phyloP scores from a whole-genome alignment of 805 yeast genomes.

The Maudiozyma bulderi region DNA sequence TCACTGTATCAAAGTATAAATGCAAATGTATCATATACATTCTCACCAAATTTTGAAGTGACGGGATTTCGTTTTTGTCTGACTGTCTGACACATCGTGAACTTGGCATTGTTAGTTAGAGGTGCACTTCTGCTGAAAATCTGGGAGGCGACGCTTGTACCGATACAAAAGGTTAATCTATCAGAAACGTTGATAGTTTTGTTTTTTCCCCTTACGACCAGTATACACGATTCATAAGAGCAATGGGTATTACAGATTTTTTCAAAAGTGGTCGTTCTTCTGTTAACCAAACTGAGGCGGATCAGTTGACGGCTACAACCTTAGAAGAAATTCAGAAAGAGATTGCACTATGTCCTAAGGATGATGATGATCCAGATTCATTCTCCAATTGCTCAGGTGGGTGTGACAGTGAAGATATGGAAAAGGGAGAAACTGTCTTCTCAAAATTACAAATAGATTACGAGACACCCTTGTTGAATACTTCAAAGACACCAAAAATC shows the following conservation, averaged over 20 bases:
- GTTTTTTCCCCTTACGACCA: background rate
- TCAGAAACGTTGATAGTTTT: background rate
- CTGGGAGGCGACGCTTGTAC: too few species aligned
- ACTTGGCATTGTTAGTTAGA: too few species aligned
- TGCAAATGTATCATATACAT: too few species aligned
- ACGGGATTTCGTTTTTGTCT: too few species aligned
- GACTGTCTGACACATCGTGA: too few species aligned
- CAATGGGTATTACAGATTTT: conserved; percentile 1
- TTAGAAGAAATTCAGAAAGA: conserved; percentile 13
- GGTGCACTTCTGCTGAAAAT: too few species aligned
- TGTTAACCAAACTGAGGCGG: background rate
- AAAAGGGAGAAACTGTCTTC: conserved; percentile 16
- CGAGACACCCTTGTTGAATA: conserved; percentile 49
- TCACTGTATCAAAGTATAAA: too few species aligned
- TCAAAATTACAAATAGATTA: conserved; percentile 23
- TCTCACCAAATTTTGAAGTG: too few species aligned
- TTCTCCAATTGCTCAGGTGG: conserved; percentile 15
- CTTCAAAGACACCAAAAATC: conserved; percentile 57
- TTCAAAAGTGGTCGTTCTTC: background rate
- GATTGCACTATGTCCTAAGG: conserved; percentile 17
- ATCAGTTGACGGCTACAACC: conserved; percentile 3
- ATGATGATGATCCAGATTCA: conserved; percentile 10
- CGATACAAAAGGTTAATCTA: too few species aligned
- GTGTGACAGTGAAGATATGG: conserved; percentile 22
- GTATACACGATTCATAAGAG: too few species aligned